Evolutionary conservation across 2,329 filamentous ascomycete species (phyloP).

Genomic region (Clonostachys rhizophaga): DNA sequence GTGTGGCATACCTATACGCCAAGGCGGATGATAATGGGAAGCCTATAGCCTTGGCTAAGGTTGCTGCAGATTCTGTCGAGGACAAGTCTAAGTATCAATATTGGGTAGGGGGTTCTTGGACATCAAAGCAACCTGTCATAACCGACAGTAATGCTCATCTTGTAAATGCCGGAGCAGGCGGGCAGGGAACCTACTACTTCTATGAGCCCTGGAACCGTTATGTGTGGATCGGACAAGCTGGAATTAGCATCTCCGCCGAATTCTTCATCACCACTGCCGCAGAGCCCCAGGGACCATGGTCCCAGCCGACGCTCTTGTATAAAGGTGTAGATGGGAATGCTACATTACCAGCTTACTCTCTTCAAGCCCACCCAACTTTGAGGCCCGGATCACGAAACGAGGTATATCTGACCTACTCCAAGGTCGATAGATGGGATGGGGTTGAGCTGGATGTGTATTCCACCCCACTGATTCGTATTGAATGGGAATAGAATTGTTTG

Average conservation of each 20-base stretch:
- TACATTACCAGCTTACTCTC: constrained; percentile 2
- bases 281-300: constrained; percentile 7
- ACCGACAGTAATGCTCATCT: constrained; percentile 6
- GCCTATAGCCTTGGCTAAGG: constrained; percentile 8
- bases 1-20: constrained; percentile 10
- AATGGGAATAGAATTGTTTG: not conserved
- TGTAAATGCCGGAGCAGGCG: constrained; percentile 10
- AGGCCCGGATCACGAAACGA: not conserved
- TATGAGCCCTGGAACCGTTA: constrained; percentile 8
- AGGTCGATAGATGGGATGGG: not conserved
- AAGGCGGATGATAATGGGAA: constrained; percentile 4
- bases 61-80: constrained; percentile 7
- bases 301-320: constrained; percentile 3
- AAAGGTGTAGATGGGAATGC: constrained; percentile 3
- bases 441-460: not conserved
- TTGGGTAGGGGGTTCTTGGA: constrained; percentile 9
- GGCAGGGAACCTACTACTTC: constrained; percentile 13
- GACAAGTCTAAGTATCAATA: constrained; percentile 10
- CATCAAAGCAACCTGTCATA: constrained; percentile 4
- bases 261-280: constrained; percentile 11
- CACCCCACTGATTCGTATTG: not conserved
- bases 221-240: constrained; percentile 12
- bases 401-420: constrained; percentile 1
- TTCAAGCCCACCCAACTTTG: constrained; percentile 7
- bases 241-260: constrained; percentile 8